phyloP scores from a whole-genome alignment of 2,329 filamentous ascomycete genomes.

The Trichoderma endophyticum region DNA sequence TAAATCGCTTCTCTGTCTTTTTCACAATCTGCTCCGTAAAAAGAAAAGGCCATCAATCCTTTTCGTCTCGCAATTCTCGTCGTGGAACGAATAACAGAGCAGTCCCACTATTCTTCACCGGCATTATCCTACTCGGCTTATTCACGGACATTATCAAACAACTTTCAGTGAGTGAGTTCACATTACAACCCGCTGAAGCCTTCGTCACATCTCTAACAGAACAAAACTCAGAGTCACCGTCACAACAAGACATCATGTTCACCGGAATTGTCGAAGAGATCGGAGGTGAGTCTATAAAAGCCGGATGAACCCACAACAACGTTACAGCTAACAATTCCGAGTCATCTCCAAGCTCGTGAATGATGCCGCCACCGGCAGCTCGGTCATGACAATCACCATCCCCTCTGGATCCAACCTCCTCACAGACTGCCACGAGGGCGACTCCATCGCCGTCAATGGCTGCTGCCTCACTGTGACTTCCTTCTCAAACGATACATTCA shows the following conservation, averaged over 20 bases:
- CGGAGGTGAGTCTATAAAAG: conserved; percentile 64
- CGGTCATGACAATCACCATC: conserved; percentile 81
- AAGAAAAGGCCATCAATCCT: not conserved
- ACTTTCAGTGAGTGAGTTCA: not conserved
- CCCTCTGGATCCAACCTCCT: conserved; percentile 68
- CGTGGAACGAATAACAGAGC: not conserved
- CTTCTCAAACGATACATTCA: conserved; percentile 61
- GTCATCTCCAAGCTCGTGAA: conserved; percentile 78
- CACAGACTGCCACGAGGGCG: conserved; percentile 77
- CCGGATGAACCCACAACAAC: not conserved
- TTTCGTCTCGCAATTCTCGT: not conserved
- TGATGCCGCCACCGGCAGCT: conserved; percentile 81
- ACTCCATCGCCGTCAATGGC: conserved; percentile 94
- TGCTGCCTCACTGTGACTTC: conserved; percentile 86
- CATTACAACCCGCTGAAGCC: not conserved
- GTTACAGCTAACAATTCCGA: conserved; percentile 40
- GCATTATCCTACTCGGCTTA: not conserved
- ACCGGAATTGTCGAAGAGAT: conserved; percentile 92
- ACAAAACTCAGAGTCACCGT: not conserved
- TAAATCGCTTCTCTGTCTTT: not conserved
- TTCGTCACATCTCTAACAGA: not conserved
- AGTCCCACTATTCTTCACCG: not conserved
- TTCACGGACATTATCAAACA: not conserved
- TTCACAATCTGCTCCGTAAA: not conserved
- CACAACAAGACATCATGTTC: conserved; percentile 65